Evolutionary conservation across 202 grass and related monocot species (phyloP), one percentile per base, ranked within the genome.

Genomic region (Digitaria exilis): DNA sequence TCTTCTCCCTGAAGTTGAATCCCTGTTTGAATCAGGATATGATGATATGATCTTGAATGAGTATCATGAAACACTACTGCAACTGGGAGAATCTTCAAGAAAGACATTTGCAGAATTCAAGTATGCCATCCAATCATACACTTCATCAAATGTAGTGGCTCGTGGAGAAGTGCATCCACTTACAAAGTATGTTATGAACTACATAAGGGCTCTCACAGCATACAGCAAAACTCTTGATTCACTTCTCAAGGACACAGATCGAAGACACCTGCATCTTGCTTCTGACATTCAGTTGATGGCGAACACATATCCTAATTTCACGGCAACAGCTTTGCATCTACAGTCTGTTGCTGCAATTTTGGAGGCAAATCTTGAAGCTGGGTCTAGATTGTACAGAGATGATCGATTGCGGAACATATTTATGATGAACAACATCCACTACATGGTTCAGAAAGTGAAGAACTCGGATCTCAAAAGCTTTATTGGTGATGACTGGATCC

Each of bases 151-250:
- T 81, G 73, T 73, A 44, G 84, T 90, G 55, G 45, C 87, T 62
- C 69, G 86, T 80, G 92, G 93, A 32, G 83, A 50, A 32, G 85
- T 98, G 55, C 96, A 96, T 78, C 93, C 91, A n/a, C 85, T 96
- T 70, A 88, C 96, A 74, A 91, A 88, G 71, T 98, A 98, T 94
- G 96, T 98, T 30, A 98, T 96, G 96, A 98, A 98, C 82, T 98
- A 96, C 73, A 94, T 98, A 60, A 89, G 73, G 48, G 76, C 91
- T 78, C 85, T 98, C 62, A 82, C 85, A 17, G 85, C 55, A 90
- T 98, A 92, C 57, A 87, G 87, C 78, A 86, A 86, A 80, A 90
- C 93, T 76, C 91, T 98, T 67, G 87, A 96, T 83, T 90, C 35
- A 17, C 89, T 94, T 82, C 86, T 98, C 46, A 92, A 91, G 73